Evolutionary conservation across 1,284 basidiomycete species (phyloP), one percentile per base, ranked within the genome.

Genomic region (Ganoderma sinense): DNA sequence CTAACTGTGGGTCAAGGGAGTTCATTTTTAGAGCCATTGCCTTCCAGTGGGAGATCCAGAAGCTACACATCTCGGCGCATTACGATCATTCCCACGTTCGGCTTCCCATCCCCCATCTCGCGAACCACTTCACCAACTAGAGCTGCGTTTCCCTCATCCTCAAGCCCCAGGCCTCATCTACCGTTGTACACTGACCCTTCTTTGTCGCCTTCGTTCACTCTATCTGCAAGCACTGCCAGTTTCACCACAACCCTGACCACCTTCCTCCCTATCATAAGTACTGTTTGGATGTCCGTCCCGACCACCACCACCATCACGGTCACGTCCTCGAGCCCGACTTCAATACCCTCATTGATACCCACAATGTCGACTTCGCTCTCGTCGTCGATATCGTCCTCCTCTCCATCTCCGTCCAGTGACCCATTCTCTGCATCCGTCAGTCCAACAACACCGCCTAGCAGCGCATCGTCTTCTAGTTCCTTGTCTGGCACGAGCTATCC

Each of bases 181-280:
- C 55, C 43, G 31, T 14, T 31, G 13, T 16, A 23, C 29, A 53
- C 43, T 13, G 72, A 75, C 26, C 74, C 73, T 11, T 76, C 80
- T 16, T 78, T 78, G 2, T 74, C 77, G 10, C 11, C 56, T 18
- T 65, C 48, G 48, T 23, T 45, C 53, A 7, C 41, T 16, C 53
- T 62, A 41, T 43, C 68, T 13, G 64, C 75, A 82, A 40, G 56
- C 56, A 31, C 16, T 10, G 66, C 67, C 43, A 71, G 43, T 39
- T 55, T 43, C 0, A 26, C 26, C 63, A 55, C 63, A 16, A 61
- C 58, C 14, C n/a, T 61, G 40, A 53, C 51, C 33, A 51, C 36
- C 39, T 48, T 66, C 41, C 40, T 36, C 13, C 65, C 64, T 11
- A 43, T 55, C n/a, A 16, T 58, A 29, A 60, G 51, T 43, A 56